phyloP scores from a whole-genome alignment of 2,329 filamentous ascomycete species.

The Chaetomiaceae sp. region DNA sequence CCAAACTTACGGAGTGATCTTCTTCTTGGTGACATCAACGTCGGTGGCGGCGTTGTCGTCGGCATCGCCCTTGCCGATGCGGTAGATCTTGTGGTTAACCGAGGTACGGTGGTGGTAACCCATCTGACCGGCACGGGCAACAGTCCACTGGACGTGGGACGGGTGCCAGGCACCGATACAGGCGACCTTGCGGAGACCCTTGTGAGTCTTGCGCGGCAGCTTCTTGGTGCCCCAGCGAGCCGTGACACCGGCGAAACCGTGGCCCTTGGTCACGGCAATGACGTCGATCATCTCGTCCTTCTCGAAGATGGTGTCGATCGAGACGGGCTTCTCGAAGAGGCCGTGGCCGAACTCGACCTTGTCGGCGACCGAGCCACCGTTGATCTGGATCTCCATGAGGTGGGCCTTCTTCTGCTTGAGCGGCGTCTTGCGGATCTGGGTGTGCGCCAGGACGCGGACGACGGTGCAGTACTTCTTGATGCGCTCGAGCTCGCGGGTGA shows the following conservation, averaged over 20 bases:
- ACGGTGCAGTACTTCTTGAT: conserved; percentile 99
- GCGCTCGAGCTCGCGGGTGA: conserved; percentile 97
- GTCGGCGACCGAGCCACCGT: conserved; percentile 91
- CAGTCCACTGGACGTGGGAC: conserved; percentile 99
- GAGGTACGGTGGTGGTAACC: conserved; percentile 99
- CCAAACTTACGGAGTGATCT: conserved; percentile 90
- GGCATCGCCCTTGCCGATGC: conserved; percentile 87
- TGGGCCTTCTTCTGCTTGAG: conserved; percentile 99
- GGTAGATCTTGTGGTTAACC: conserved; percentile 99
- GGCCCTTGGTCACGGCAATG: conserved; percentile 99
- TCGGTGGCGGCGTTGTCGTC: conserved; percentile 93
- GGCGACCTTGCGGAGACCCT: conserved; percentile 99
- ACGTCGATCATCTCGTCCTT: conserved; percentile 99
- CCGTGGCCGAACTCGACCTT: conserved; percentile 95
- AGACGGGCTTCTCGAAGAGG: conserved; percentile 98
- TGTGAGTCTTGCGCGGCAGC: conserved; percentile 99
- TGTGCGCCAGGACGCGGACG: conserved; percentile 98
- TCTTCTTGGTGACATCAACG: conserved; percentile 97
- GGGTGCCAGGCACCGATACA: conserved; percentile 99
- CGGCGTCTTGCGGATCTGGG: conserved; percentile 97
- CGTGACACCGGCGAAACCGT: conserved; percentile 97
- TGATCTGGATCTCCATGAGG: conserved; percentile 99
- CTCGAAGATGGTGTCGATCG: conserved; percentile 93
- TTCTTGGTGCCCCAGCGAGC: conserved; percentile 99
- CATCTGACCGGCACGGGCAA: conserved; percentile 98